These are phyloP conservation scores for Calonectria leucothoes DNA, from an alignment of 2,329 filamentous ascomycete species.

Conservation along the genomic window DNA sequence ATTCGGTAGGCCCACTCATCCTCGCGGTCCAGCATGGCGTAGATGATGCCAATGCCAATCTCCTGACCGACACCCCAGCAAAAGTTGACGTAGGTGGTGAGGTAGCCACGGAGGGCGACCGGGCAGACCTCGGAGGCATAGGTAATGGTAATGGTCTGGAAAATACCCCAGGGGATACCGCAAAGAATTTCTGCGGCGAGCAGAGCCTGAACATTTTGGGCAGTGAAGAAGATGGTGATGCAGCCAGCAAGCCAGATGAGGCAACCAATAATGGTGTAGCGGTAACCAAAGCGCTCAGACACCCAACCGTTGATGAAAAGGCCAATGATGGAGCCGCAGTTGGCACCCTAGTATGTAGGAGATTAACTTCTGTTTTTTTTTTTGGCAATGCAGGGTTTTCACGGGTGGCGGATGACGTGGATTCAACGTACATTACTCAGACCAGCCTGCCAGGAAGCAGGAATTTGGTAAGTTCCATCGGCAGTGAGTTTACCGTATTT, in stretches of 20 bases:
- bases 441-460: conserved; percentile 71
- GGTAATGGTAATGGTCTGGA: conserved; percentile 69
- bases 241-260: conserved; percentile 66
- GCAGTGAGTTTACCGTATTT: conserved; percentile 65
- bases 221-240: conserved; percentile 74
- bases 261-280: conserved; percentile 71
- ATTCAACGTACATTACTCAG: conserved; percentile 61
- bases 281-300: conserved; percentile 76
- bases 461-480: conserved; percentile 64
- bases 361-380: conserved; percentile 17
- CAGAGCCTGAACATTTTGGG: conserved; percentile 67
- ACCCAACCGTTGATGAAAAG: conserved; percentile 74
- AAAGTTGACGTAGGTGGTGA: conserved; percentile 81
- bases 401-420: conserved; percentile 32
- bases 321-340: conserved; percentile 74
- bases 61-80: conserved; percentile 83
- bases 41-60: conserved; percentile 79
- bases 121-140: conserved; percentile 81
- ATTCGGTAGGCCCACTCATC: conserved; percentile 79
- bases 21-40: conserved; percentile 71
- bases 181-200: conserved; percentile 72
- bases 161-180: conserved; percentile 72
- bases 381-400: neutral
- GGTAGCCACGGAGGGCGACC: conserved; percentile 75
- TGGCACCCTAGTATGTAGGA: conserved; percentile 56